These are phyloP conservation scores for Bruguiera gymnorhiza DNA, from an alignment of 345 rosid species.

Conservation along the genomic window DNA sequence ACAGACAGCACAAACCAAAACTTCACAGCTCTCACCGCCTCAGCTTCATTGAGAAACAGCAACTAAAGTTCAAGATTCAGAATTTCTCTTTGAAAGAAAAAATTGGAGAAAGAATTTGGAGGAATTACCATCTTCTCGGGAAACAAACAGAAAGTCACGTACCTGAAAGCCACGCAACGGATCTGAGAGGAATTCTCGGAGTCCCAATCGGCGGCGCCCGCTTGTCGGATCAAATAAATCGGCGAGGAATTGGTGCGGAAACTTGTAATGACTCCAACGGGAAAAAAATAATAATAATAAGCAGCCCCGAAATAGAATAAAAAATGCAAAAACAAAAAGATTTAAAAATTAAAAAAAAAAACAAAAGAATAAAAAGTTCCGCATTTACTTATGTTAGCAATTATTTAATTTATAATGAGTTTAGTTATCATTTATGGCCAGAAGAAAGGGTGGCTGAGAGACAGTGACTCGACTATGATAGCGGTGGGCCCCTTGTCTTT, in stretches of 20 bases:
- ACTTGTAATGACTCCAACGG: no score
- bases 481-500: constrained; percentile 17
- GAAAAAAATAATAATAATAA: neutral
- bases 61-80: no score
- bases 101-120: no score
- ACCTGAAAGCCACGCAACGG: constrained; percentile 29
- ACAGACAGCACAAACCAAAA: neutral
- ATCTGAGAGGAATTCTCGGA: constrained; percentile 30
- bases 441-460: constrained; percentile 27
- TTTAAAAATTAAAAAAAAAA: no score
- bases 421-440: no score
- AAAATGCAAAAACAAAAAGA: neutral
- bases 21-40: neutral
- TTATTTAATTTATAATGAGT: constrained; percentile 1
- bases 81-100: no score
- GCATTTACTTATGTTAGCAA: neutral
- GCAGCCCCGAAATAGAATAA: neutral
- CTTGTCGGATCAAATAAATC: constrained; percentile 28
- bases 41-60: no score
- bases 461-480: constrained; percentile 48
- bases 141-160: constrained; percentile 28
- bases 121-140: constrained; percentile 20
- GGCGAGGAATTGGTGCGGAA: no score
- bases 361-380: neutral
- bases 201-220: constrained; percentile 48